Evolutionary conservation across 192 early-diverging fungal genomes (phyloP).

Genomic region (Umbelopsis ramanniana): DNA sequence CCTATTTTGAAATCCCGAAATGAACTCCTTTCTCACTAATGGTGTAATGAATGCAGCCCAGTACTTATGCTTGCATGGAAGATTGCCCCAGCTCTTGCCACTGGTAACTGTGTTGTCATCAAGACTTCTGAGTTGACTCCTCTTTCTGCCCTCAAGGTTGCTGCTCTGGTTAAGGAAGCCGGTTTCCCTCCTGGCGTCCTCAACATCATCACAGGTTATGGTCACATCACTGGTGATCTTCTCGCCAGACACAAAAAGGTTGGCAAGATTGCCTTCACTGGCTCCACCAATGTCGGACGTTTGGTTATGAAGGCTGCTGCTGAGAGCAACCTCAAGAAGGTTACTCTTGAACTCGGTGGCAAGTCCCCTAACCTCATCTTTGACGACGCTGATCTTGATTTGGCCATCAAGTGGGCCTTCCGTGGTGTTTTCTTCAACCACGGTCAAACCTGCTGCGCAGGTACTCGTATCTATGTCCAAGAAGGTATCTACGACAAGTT

Average conservation of each 20-base stretch:
- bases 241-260: conserved; percentile 73
- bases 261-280: conserved; percentile 78
- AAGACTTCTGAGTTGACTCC: conserved; percentile 81
- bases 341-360: conserved; percentile 87
- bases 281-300: conserved; percentile 70
- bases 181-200: conserved; percentile 81
- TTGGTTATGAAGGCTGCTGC: conserved; percentile 63
- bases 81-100: conserved; percentile 78
- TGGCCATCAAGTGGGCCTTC: conserved; percentile 71
- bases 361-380: conserved; percentile 87
- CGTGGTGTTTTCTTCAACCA: conserved; percentile 78
- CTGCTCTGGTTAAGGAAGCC: conserved; percentile 66
- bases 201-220: conserved; percentile 85
- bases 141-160: conserved; percentile 65
- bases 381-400: conserved; percentile 76
- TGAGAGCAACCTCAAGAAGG: conserved; percentile 69
- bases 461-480: conserved; percentile 80
- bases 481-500: conserved; percentile 70
- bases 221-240: conserved; percentile 63
- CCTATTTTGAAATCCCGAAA: too few relatives aligned
- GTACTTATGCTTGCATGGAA: conserved; percentile 75
- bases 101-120: conserved; percentile 75
- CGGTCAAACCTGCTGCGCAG: conserved; percentile 83
- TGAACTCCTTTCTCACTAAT: background rate
- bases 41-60: background rate